phyloP scores from a whole-genome alignment of 148 eudicot species.

The Arbutus unedo region DNA sequence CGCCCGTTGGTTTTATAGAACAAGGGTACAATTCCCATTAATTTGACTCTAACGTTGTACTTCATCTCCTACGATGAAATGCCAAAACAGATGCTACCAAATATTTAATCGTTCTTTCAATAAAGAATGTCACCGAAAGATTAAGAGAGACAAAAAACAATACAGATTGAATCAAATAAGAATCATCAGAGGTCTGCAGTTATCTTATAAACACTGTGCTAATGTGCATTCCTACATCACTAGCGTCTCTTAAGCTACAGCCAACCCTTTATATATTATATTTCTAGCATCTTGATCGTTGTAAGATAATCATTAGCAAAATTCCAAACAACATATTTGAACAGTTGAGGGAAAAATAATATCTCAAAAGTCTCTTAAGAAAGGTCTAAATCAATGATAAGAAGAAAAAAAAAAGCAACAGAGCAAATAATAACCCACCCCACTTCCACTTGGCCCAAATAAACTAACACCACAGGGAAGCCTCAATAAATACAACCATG shows the following conservation, averaged over 20 bases:
- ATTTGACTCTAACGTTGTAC: too few species aligned
- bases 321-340: not conserved
- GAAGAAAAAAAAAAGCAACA: conserved; percentile 12
- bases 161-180: not conserved
- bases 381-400: conserved; percentile 7
- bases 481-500: conserved; percentile 19
- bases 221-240: not conserved
- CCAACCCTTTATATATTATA: not conserved
- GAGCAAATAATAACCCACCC: conserved; percentile 16
- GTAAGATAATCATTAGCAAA: not conserved
- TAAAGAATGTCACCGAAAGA: not conserved
- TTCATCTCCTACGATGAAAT: too few species aligned
- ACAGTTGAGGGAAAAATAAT: not conserved
- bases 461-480: not conserved
- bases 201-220: not conserved
- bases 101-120: not conserved
- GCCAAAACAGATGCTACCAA: too few species aligned
- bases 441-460: conserved; percentile 19
- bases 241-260: not conserved
- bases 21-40: too few species aligned
- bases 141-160: not conserved
- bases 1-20: too few species aligned
- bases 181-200: not conserved
- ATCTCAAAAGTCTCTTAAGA: too few species aligned
- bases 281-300: not conserved